A percentile compares a stretch with the other conserved stretches of the same genome.
Conservation (phyloP, 2,329 filamentous ascomycete genomes). For the Claviceps paspali region DNA sequence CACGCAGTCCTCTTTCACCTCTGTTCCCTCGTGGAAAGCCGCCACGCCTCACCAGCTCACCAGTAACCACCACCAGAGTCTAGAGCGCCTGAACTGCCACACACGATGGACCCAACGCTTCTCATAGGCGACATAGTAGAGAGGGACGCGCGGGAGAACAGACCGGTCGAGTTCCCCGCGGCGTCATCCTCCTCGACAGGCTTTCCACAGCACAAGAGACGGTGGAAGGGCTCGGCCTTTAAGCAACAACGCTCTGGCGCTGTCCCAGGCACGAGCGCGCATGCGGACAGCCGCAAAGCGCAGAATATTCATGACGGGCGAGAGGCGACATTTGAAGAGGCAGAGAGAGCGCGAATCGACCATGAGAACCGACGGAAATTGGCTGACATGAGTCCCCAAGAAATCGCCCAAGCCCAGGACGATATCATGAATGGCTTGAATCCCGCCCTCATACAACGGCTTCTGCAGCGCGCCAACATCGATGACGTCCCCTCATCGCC, state of each 20-base stretch:
- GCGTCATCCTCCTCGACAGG: conserved; percentile 39
- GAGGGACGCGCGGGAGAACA: conserved; percentile 43
- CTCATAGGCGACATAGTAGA: conserved; percentile 68
- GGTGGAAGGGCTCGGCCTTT: conserved; percentile 59
- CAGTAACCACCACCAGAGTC: not conserved
- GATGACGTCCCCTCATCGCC: conserved; percentile 37
- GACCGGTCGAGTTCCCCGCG: conserved; percentile 43
- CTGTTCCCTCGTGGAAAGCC: no score
- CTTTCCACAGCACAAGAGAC: conserved; percentile 80
- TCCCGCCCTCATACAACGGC: conserved; percentile 57
- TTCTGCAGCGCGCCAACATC: conserved; percentile 63
- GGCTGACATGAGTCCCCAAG: conserved; percentile 61
- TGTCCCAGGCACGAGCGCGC: conserved; percentile 2
- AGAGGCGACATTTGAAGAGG: conserved; percentile 21
- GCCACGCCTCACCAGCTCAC: no score
- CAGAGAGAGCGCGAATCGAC: conserved; percentile 61
- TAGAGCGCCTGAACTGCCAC: no score
- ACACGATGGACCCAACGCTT: conserved; percentile 28
- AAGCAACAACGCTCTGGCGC: conserved; percentile 38
- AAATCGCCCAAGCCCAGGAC: conserved; percentile 65
- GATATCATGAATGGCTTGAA: conserved; percentile 71
- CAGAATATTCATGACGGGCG: not conserved
- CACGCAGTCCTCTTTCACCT: no score
- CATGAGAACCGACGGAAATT: conserved; percentile 64
- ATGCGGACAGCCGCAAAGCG: not conserved